Conservation (phyloP, 75 land plant genomes). For the Selaginella moellendorffii region DNA sequence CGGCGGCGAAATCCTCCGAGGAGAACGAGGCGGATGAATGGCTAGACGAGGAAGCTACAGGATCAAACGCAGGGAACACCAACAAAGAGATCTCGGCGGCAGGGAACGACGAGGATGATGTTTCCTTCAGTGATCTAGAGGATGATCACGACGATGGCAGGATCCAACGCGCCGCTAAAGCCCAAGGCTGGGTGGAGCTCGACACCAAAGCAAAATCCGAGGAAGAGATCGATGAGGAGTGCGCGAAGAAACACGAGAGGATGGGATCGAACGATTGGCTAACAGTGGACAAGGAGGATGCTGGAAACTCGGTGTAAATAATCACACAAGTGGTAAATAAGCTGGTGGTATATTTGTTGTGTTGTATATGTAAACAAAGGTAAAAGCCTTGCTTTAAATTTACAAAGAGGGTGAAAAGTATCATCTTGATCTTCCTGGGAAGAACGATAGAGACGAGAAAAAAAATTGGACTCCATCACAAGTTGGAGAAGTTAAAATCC, state of each 20-base stretch:
- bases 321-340: no score
- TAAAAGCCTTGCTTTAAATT: no score
- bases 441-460: no score
- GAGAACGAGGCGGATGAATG: slow-evolving; percentile 57
- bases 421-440: no score
- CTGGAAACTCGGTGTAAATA: no score
- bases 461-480: no score
- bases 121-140: slow-evolving; percentile 94
- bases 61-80: slow-evolving; percentile 4
- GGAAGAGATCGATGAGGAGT: background rate
- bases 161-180: background rate
- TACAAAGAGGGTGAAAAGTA: no score
- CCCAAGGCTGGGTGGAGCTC: slow-evolving; percentile 8
- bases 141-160: no score
- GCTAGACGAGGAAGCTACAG: slow-evolving; percentile 34
- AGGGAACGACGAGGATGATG: slow-evolving; percentile 59
- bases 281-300: slow-evolving; percentile 33
- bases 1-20: slow-evolving; percentile 10
- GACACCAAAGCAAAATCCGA: slow-evolving; percentile 8
- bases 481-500: no score
- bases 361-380: no score
- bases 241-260: slow-evolving; percentile 10
- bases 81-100: slow-evolving; percentile 6
- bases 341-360: no score
- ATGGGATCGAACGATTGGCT: slow-evolving; percentile 33